Percentiles rank a stretch among this genome's conserved stretches.
These are phyloP conservation scores for Apiotrichum sp. DNA, from an alignment of 1,284 basidiomycete genomes.

Conservation along the genomic window DNA sequence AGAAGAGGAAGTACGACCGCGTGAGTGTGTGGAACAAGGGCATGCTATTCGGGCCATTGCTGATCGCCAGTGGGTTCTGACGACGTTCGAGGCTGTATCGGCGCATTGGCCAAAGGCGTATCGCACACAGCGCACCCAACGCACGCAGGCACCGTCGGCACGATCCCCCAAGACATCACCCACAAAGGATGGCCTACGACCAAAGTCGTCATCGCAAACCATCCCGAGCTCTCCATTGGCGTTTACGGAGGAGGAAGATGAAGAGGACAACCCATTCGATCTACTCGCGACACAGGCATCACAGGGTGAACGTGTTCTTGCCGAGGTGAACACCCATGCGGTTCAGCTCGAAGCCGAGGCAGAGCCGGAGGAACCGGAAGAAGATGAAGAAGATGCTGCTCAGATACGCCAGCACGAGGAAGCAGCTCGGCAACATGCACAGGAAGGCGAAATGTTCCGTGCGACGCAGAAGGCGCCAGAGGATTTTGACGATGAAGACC, in stretches of 20 bases:
- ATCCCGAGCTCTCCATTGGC: background rate
- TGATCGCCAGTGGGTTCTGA: constrained; percentile 60
- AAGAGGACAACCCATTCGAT: constrained; percentile 38
- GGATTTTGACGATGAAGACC: constrained; percentile 33
- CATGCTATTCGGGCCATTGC: too few relatives aligned
- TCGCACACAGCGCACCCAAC: constrained; percentile 21
- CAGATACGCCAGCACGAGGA: constrained; percentile 26
- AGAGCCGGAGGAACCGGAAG: constrained; percentile 23
- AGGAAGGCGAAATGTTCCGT: constrained; percentile 28
- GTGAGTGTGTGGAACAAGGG: constrained; percentile 19
- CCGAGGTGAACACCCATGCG: constrained; percentile 37
- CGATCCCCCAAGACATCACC: too few relatives aligned
- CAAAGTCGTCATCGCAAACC: constrained; percentile 19
- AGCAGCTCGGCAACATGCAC: constrained; percentile 29
- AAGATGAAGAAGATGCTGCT: constrained; percentile 23
- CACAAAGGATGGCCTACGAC: background rate
- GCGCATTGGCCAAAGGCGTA: constrained; percentile 41
- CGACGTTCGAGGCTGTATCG: constrained; percentile 72
- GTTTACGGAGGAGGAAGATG: constrained; percentile 20
- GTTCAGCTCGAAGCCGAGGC: constrained; percentile 29
- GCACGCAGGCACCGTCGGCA: constrained; percentile 14
- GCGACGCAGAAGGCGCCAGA: constrained; percentile 35
- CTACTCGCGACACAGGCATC: constrained; percentile 33
- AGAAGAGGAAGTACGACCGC: constrained; percentile 47
- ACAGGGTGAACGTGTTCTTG: constrained; percentile 27